Conservation (phyloP, 2,329 filamentous ascomycete species). For the Sporothrix luriei region DNA sequence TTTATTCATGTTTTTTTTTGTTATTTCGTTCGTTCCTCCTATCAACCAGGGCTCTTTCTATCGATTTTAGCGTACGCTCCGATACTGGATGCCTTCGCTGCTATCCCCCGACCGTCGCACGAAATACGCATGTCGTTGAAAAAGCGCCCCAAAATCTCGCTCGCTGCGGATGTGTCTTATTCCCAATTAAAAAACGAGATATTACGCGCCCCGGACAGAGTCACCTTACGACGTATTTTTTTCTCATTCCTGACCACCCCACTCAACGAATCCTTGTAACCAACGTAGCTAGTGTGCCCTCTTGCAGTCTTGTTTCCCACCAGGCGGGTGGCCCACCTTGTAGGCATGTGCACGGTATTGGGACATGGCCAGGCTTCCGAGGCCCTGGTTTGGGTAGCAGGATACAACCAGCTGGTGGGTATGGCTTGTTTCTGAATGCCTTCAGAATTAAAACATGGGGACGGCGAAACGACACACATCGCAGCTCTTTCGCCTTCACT, state of each 20-base stretch:
- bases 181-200: constrained; percentile 19
- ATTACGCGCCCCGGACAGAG: constrained; percentile 3
- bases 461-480: too few species aligned
- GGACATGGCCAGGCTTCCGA: not conserved
- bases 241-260: constrained; percentile 2
- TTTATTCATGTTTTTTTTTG: not conserved
- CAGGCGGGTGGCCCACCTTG: constrained; percentile 4
- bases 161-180: constrained; percentile 9
- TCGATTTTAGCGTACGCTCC: not conserved
- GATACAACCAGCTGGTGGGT: not conserved
- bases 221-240: constrained; percentile 9
- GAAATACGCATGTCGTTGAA: constrained; percentile 24
- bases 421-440: not conserved
- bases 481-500: too few species aligned
- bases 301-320: not conserved
- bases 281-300: constrained; percentile 6
- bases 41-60: not conserved
- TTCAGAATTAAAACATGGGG: not conserved
- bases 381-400: not conserved
- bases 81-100: not conserved
- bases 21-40: not conserved
- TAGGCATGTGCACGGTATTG: not conserved
- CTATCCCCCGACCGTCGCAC: not conserved
- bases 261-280: not conserved
- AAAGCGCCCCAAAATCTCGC: not conserved